phyloP scores from a whole-genome alignment of 2,329 filamentous ascomycete species.

The Geosmithia morbida region DNA sequence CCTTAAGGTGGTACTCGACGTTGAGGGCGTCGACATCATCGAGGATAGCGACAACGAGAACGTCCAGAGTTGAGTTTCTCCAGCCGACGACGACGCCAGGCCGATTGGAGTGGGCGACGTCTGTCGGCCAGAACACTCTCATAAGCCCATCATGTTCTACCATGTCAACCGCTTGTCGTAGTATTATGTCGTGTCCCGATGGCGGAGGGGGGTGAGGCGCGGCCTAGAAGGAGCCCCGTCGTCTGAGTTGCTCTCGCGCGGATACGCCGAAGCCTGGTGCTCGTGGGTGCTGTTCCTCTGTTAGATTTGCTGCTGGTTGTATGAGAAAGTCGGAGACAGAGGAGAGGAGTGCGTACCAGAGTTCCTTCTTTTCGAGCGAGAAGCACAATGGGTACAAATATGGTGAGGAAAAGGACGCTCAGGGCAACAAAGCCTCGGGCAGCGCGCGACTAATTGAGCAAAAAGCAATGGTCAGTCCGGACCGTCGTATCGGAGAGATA shows the following conservation, averaged over 20 bases:
- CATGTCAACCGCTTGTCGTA: conserved; percentile 35
- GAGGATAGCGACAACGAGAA: conserved; percentile 80
- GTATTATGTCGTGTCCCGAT: conserved; percentile 6
- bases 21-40: conserved; percentile 76
- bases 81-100: conserved; percentile 88
- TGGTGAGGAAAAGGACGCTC: conserved; percentile 68
- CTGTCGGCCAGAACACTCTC: conserved; percentile 97
- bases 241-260: conserved; percentile 84
- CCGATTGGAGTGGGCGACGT: conserved; percentile 55
- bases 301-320: background rate
- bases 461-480: background rate
- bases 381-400: conserved; percentile 73
- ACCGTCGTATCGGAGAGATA: background rate
- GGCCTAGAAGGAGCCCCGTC: conserved; percentile 78
- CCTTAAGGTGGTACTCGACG: conserved; percentile 77
- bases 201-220: conserved; percentile 1
- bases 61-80: conserved; percentile 81
- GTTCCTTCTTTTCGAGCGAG: conserved; percentile 69
- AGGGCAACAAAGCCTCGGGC: conserved; percentile 74
- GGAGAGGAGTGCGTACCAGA: conserved; percentile 41
- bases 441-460: conserved; percentile 51
- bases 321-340: background rate
- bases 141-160: conserved; percentile 75
- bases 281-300: conserved; percentile 57
- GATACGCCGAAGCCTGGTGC: conserved; percentile 69